phyloP scores from a whole-genome alignment of 2,329 filamentous ascomycete genomes.

The Colletotrichum paranaense region DNA sequence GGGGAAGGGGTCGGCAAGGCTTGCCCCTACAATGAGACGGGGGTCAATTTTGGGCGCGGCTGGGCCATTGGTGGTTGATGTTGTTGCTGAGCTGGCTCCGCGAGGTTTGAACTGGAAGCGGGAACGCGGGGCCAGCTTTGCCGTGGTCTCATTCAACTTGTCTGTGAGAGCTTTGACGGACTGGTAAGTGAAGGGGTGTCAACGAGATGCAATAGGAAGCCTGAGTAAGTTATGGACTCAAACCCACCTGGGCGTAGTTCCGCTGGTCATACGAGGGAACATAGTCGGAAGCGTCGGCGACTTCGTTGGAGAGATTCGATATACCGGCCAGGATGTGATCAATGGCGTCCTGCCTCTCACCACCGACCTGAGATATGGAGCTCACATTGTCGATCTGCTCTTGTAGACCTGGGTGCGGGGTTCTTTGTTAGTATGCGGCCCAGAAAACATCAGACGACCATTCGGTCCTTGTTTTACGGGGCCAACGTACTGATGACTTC shows the following conservation, averaged over 20 bases:
- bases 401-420: conserved; percentile 71
- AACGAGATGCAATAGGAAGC: not conserved
- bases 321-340: conserved; percentile 86
- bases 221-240: not conserved
- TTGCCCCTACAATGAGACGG: conserved; percentile 45
- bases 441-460: not conserved
- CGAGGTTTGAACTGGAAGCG: conserved; percentile 82
- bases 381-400: conserved; percentile 42
- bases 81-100: conserved; percentile 36
- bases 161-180: conserved; percentile 85
- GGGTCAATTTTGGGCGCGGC: conserved; percentile 56
- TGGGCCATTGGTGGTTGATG: conserved; percentile 43
- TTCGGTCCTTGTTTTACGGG: not conserved
- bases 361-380: conserved; percentile 68
- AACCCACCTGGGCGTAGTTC: conserved; percentile 80
- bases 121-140: conserved; percentile 76
- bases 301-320: conserved; percentile 82
- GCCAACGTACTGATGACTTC: conserved; percentile 73
- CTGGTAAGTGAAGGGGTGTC: conserved; percentile 49
- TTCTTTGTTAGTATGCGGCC: not conserved
- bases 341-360: conserved; percentile 83
- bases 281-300: conserved; percentile 84
- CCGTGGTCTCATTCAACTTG: conserved; percentile 77
- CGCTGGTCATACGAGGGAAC: conserved; percentile 92
- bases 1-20: conserved; percentile 35